A percentile compares a stretch with the other conserved stretches of the same genome.
phyloP scores from a whole-genome alignment of 352 stramenopile genomes.

The Globisporangium paddicum region DNA sequence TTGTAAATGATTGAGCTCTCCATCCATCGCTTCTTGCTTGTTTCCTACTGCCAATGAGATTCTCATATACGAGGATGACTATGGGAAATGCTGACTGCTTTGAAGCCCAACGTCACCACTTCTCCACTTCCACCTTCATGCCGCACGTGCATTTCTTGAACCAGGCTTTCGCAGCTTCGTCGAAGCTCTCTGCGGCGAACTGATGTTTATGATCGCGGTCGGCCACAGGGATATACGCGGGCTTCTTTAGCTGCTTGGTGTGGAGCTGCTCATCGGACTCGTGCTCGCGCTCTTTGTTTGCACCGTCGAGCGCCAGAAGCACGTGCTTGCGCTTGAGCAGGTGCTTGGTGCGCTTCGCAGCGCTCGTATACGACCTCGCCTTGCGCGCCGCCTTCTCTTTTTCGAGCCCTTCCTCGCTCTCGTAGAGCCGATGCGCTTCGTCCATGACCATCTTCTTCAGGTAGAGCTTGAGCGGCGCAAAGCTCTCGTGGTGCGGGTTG shows the following conservation, averaged over 20 bases:
- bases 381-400: constrained; percentile 41
- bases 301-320: constrained; percentile 9
- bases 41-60: neutral
- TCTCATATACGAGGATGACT: neutral
- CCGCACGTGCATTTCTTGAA: constrained; percentile 51
- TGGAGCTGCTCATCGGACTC: constrained; percentile 6
- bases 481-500: constrained; percentile 62
- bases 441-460: constrained; percentile 44
- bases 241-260: constrained; percentile 5
- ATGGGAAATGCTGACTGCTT: neutral
- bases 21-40: neutral
- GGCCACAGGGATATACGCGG: constrained; percentile 28
- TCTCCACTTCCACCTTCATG: constrained; percentile 68
- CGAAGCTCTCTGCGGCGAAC: constrained; percentile 36
- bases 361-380: constrained; percentile 39
- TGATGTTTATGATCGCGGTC: constrained; percentile 58
- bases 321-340: constrained; percentile 44
- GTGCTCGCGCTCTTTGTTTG: constrained; percentile 4
- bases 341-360: constrained; percentile 50
- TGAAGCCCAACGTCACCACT: constrained; percentile 37
- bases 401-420: constrained; percentile 33
- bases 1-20: constrained; percentile 5
- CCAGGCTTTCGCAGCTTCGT: constrained; percentile 35
- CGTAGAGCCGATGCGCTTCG: constrained; percentile 50
- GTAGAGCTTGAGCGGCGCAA: constrained; percentile 64